phyloP scores from a whole-genome alignment of 495 filamentous ascomycete genomes.

The Massariosphaeria phaeospora region DNA sequence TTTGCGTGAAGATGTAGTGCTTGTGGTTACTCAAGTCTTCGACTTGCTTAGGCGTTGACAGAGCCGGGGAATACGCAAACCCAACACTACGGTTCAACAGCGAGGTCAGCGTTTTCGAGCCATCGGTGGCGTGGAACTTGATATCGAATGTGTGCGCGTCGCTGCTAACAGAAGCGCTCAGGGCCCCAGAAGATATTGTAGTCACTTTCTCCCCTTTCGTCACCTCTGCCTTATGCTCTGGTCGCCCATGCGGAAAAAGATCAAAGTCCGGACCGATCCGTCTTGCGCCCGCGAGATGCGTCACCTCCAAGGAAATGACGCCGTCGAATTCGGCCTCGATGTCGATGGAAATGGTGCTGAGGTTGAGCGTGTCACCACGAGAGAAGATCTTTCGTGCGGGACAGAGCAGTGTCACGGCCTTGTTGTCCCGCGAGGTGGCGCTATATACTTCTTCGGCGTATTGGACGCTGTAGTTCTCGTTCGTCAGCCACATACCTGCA shows the following conservation, averaged over 20 bases:
- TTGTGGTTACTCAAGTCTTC: constrained; percentile 24
- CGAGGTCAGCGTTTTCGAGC: constrained; percentile 20
- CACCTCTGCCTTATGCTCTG: constrained; percentile 47
- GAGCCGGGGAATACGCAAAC: constrained; percentile 23
- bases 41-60: constrained; percentile 37
- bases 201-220: constrained; percentile 48
- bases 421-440: constrained; percentile 10
- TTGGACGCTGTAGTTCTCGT: constrained; percentile 22
- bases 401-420: constrained; percentile 27
- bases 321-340: constrained; percentile 32
- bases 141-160: constrained; percentile 27
- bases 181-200: constrained; percentile 51
- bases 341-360: constrained; percentile 29
- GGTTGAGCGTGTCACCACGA: constrained; percentile 35
- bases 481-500: constrained; percentile 33
- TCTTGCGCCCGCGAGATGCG: constrained; percentile 58
- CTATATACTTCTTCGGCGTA: constrained; percentile 34
- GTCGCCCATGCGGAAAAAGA: constrained; percentile 51
- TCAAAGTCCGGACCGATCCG: constrained; percentile 61
- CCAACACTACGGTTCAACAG: constrained; percentile 31
- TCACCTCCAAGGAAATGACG: constrained; percentile 37
- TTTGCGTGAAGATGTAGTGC: constrained; percentile 33
- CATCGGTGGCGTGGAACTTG: constrained; percentile 26
- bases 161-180: constrained; percentile 37
- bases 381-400: constrained; percentile 29